Conservation (phyloP, 306 rosid species). For the Dryas drummondii region DNA sequence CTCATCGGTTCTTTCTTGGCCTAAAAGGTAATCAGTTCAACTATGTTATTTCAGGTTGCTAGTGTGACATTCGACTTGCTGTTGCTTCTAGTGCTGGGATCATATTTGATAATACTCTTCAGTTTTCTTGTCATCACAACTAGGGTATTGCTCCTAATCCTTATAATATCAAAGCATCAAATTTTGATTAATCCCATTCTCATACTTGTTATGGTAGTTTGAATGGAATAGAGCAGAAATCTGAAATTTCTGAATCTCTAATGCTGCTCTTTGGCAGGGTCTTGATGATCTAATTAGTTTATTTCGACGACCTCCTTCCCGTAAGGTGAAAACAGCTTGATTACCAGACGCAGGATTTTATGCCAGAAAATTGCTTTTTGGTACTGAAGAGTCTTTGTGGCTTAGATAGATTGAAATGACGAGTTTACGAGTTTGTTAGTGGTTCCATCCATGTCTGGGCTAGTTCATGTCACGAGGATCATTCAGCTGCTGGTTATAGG, state of each 20-base stretch:
- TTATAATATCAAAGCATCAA: background rate
- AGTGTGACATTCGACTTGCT: conserved; percentile 95
- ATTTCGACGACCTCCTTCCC: conserved; percentile 92
- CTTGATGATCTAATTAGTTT: conserved; percentile 93
- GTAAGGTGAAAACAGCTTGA: conserved; percentile 90
- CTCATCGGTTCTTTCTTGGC: conserved; percentile 1
- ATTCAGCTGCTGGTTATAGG: conserved; percentile 1
- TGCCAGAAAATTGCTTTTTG: background rate
- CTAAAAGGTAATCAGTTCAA: conserved; percentile 22
- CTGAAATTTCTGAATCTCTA: background rate
- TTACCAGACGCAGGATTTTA: background rate
- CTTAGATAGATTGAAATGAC: conserved; percentile 27
- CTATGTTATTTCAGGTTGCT: conserved; percentile 70
- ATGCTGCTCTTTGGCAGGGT: conserved; percentile 53
- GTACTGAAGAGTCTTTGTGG: conserved; percentile 21
- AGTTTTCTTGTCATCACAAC: conserved; percentile 66
- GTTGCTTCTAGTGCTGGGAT: conserved; percentile 78
- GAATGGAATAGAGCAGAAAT: background rate
- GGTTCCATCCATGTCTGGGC: conserved; percentile 18
- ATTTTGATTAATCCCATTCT: background rate
- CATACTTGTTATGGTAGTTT: background rate
- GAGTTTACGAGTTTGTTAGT: conserved; percentile 3
- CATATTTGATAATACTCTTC: conserved; percentile 61
- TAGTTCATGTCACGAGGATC: conserved; percentile 18
- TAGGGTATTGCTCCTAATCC: conserved; percentile 41